Evolutionary conservation across 1,284 basidiomycete species (phyloP), one percentile per base, ranked within the genome.

Genomic region (Megacollybia platyphylla): DNA sequence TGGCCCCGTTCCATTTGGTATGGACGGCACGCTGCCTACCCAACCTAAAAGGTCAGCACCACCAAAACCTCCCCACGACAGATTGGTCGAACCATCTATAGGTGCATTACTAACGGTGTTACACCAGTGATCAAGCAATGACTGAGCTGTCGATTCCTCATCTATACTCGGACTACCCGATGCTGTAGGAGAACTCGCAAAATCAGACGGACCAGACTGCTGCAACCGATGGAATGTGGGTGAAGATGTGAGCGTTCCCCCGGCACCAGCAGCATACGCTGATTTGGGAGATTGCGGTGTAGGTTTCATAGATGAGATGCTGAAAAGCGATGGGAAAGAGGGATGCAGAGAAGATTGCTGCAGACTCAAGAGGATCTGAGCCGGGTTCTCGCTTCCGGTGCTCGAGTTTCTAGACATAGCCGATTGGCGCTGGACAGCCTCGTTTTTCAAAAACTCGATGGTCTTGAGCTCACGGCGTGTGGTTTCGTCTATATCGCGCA

Each of bases 111-210:
- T 82, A 49, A 86, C 73, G 13, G 78, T 75, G 47, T 79, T 80
- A 54, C 76, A 82, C 85, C 85, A 88, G 49, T 87, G 79, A 54
- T 88, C 84, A 40, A 88, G 63, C 44, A 88, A 57, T 11, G 73
- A 71, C 53, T 88, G 85, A 5, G 84, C 84, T 9, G 78, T 63
- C 30, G 73, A 77, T 51, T 86, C 83, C 18, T 87, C 85, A 28
- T 86, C 84, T 30, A 66, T 71, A 43, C 68, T 70, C 3, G 83
- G 83, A 55, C 82, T 85, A 11, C 71, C 73, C 27, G 78, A 71
- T 24, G 67, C 70, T 18, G 64, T 68, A 42, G 73, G 78, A 20
- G 73, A 79, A 43, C 59, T 62, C 3, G 59, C 58, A 47, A 68
- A 59, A 32, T 71, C 72, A 15, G 64, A 61, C 7, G 51, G 49